These are phyloP conservation scores for Penicillium sp. DNA, from an alignment of 2,329 filamentous ascomycete genomes.

Conservation along the genomic window DNA sequence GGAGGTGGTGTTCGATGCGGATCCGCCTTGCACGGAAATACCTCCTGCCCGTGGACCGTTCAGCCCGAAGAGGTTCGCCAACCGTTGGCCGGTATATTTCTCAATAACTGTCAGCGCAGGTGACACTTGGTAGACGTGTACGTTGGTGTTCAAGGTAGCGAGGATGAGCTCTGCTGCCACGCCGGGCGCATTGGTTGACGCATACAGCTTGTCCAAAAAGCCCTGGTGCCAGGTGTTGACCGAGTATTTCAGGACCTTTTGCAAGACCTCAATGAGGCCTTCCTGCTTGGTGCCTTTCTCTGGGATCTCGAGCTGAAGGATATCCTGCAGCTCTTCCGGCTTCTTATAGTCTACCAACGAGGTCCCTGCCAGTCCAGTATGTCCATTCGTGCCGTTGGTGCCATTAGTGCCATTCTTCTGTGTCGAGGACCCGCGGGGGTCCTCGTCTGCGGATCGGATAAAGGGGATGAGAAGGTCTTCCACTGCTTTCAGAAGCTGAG, in stretches of 20 bases:
- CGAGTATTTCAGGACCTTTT: constrained; percentile 74
- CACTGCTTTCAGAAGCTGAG: constrained; percentile 42
- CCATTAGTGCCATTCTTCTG: constrained; percentile 19
- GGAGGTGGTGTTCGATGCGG: constrained; percentile 78
- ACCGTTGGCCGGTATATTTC: constrained; percentile 70
- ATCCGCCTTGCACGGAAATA: constrained; percentile 75
- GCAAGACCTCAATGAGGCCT: constrained; percentile 70
- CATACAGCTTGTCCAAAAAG: constrained; percentile 93
- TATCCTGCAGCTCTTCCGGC: constrained; percentile 59
- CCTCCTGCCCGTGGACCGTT: constrained; percentile 67
- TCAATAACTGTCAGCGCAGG: constrained; percentile 85
- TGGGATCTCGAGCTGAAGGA: constrained; percentile 56
- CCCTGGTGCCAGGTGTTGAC: constrained; percentile 99
- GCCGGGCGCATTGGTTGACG: constrained; percentile 84
- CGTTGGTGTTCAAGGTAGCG: constrained; percentile 84
- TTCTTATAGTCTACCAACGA: constrained; percentile 64
- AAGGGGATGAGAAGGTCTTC: constrained; percentile 48
- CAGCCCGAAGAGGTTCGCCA: constrained; percentile 78
- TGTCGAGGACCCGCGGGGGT: constrained; percentile 17
- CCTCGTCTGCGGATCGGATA: constrained; percentile 44
- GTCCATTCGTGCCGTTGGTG: constrained; percentile 43
- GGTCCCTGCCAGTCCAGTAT: constrained; percentile 58
- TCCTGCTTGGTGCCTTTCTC: constrained; percentile 61
- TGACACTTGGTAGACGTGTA: constrained; percentile 92
- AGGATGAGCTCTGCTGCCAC: constrained; percentile 82